phyloP scores from a whole-genome alignment of 192 early-diverging fungal genomes.

The Oehlia diaphana region DNA sequence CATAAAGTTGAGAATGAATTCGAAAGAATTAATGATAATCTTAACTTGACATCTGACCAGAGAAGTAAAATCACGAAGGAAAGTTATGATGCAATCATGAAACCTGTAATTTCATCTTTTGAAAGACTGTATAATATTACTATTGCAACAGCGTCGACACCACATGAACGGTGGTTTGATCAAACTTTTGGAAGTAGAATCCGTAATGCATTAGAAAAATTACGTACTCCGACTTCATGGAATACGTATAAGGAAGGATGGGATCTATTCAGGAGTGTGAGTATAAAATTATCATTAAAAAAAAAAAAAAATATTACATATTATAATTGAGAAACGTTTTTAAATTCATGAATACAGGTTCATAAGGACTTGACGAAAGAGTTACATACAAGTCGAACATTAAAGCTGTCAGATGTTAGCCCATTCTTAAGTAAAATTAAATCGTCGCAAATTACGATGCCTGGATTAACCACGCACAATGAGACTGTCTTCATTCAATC shows the following conservation, averaged over 20 bases:
- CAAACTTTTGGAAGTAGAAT: slow-evolving; percentile 57
- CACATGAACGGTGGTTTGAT: slow-evolving; percentile 72
- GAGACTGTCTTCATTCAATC: slow-evolving; percentile 44
- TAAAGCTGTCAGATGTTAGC: slow-evolving; percentile 58
- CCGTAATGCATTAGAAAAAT: slow-evolving; percentile 44
- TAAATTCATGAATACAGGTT: slow-evolving; percentile 41
- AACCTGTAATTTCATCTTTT: slow-evolving; percentile 56
- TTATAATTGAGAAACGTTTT: background rate
- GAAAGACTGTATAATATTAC: slow-evolving; percentile 57
- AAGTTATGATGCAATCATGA: slow-evolving; percentile 56
- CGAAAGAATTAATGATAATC: slow-evolving; percentile 47
- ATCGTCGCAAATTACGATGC: slow-evolving; percentile 53
- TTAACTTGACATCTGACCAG: slow-evolving; percentile 39
- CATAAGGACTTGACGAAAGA: slow-evolving; percentile 57
- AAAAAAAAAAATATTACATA: background rate
- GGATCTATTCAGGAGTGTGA: slow-evolving; percentile 61
- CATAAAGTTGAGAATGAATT: slow-evolving; percentile 59
- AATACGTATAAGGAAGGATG: slow-evolving; percentile 52
- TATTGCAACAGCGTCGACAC: slow-evolving; percentile 38
- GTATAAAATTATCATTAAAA: background rate
- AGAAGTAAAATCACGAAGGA: slow-evolving; percentile 47
- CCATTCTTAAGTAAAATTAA: slow-evolving; percentile 55
- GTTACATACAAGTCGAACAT: slow-evolving; percentile 52
- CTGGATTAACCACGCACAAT: slow-evolving; percentile 36
- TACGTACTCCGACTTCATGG: slow-evolving; percentile 49